Base-by-base conservation (phyloP, 768 basidiomycete species). In the Leccinum variicolor region DNA sequence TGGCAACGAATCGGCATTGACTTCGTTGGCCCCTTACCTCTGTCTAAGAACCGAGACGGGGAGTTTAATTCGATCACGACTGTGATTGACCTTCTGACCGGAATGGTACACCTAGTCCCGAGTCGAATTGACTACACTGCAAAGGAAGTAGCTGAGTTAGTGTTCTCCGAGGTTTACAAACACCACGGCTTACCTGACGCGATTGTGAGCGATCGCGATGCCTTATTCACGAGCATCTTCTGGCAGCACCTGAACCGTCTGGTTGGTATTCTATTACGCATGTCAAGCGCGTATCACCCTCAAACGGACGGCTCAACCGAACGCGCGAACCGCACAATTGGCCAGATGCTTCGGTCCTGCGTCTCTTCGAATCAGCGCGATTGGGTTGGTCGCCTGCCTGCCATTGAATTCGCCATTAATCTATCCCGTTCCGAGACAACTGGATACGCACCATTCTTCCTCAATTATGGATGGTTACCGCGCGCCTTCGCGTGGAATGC, bases 1-100 rank as follows among this genome's bases (percentile, higher is more conserved):
- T 77, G 74, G 74, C 65, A 71, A 2, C 68, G 71, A 0, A 75
- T 80, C 0, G 72, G 69, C 0, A 75, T 79, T 50, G 77, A 79
- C 62, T 79, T 79, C 34, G 56, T 79, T 13, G 33, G 34, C 0
- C 25, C 36, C 0, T 17, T 52, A 0, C 36, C 51, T 3, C 4
- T 52, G 0, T 52, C 36, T 0, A 52, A 39, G 25, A 26, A 52
- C 26, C 36, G 14, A 0, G 10, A 52, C n/a, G 36, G 51, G 1
- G 25, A 52, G 21, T 52, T 26, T 8, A 17, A 52, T 11, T 52
- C 51, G 0, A 52, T 52, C 1, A 52, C 34, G 2, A 17, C 25
- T 0, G 8, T 52, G 3, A 52, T 52, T 0, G 76, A 52, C 1
- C 26, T 52, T 1, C n/a, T 52, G 0, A 52, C 15, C 3, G 25